Conservation (phyloP, 305 asterid genomes). For the Rubia occidens region DNA sequence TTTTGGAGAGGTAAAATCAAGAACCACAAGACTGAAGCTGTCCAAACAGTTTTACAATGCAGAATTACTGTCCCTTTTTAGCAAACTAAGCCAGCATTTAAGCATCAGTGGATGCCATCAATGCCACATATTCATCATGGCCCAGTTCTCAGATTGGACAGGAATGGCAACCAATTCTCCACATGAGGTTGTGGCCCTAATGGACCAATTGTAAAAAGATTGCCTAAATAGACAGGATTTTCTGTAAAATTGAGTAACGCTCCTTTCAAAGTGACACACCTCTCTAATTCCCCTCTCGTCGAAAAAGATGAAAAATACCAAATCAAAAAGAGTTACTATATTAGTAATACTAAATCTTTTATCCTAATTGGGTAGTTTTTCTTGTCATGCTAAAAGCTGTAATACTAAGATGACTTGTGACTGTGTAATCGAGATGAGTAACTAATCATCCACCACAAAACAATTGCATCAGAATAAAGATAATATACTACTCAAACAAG, state of each 20-base stretch:
- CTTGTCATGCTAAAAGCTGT: neutral
- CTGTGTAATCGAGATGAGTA: neutral
- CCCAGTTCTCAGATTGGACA: neutral
- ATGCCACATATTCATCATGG: constrained; percentile 3
- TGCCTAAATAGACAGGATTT: neutral
- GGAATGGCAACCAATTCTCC: neutral
- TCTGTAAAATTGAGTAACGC: neutral
- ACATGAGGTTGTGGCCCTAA: neutral
- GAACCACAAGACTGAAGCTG: neutral
- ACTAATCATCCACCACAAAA: neutral
- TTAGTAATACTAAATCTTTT: neutral
- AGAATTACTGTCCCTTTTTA: neutral
- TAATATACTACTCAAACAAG: neutral
- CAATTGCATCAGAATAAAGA: neutral
- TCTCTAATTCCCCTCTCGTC: neutral
- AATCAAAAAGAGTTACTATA: neutral
- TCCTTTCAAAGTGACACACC: neutral
- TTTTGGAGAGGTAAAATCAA: neutral
- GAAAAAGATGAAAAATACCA: too few relatives aligned
- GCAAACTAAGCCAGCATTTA: neutral
- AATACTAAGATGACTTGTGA: neutral
- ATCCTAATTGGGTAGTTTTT: too few relatives aligned
- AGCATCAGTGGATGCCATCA: neutral
- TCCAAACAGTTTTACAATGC: neutral
- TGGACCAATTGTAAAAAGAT: neutral